Base-by-base conservation (phyloP, 2,329 filamentous ascomycete species). In the Leptodontidium sp. region DNA sequence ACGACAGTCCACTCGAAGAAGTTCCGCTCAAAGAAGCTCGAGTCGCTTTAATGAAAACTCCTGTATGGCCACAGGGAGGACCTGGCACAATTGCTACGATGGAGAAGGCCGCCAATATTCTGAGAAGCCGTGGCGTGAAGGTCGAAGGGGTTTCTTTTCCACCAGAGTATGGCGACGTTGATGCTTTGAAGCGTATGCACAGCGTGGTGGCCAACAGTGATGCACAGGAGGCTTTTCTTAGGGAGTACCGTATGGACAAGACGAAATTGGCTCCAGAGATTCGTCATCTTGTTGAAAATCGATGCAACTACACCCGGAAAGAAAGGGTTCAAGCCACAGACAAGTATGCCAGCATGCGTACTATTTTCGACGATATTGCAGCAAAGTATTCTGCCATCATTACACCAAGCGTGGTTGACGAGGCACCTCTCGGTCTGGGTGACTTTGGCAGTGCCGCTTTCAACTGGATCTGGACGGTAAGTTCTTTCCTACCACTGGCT, bases 61-160 rank as follows among this genome's bases (percentile, higher is more conserved):
- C 57, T 2, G 14, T 52, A 1, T 69, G 67, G 67, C 74, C 79
- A 0, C 61, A 81, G 0, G 84, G 82, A 0, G 82, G 81, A 0
- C 74, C 79, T 0, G 84, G 82, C 0, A 85, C 83, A 0, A 69
- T 73, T 0, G 76, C 75, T 0, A 84, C 84, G 0, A 77, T 86
- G 74, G 74, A 77, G 1, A 77, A 77, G 2, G 84, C 81, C 0
- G 77, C 74, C 0, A 71, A 74, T 3, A 72, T 86, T 1, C 75
- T 87, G 1, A 72, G 71, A 17, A 72, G 75, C 0, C 40, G 52
- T 35, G 67, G 67, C 29, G 67, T 66, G 2, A 45, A 40, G 40
- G 45, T 69, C n/a, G 67, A 63, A 47, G 8, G 63, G 17, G 49
- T 69, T 8, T 24, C 21, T 17, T 64, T 69, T 26, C 62, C 67